A percentile compares a stretch with the other conserved stretches of the same genome.
phyloP scores from a whole-genome alignment of 805 yeast genomes.

The Teunomyces kruisii region DNA sequence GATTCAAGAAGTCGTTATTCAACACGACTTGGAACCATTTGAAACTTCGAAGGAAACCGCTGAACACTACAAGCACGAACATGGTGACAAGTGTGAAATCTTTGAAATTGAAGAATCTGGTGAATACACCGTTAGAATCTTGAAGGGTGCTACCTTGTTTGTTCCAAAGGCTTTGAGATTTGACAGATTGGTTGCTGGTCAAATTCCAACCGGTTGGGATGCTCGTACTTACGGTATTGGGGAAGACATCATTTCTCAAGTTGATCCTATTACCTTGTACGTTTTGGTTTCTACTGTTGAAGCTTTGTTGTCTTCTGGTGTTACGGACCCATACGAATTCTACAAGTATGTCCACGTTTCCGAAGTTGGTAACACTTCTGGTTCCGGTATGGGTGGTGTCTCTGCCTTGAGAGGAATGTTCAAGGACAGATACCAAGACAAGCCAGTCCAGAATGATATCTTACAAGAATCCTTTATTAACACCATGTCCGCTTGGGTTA shows the following conservation, averaged over 20 bases:
- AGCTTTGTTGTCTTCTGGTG: constrained; percentile 91
- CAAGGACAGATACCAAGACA: constrained; percentile 88
- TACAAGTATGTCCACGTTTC: constrained; percentile 97
- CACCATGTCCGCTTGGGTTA: constrained; percentile 99
- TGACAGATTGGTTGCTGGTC: constrained; percentile 84
- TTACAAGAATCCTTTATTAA: constrained; percentile 97
- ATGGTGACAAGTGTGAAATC: constrained; percentile 90
- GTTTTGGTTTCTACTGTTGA: constrained; percentile 94
- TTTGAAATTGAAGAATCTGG: constrained; percentile 87
- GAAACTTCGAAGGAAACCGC: constrained; percentile 96
- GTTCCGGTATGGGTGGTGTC: constrained; percentile 99
- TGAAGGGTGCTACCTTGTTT: constrained; percentile 88
- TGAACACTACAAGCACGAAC: constrained; percentile 88
- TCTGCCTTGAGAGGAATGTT: constrained; percentile 96
- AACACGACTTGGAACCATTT: constrained; percentile 94
- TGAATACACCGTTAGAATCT: constrained; percentile 84
- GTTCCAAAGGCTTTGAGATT: constrained; percentile 85
- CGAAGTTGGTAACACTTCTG: constrained; percentile 98
- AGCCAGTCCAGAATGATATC: constrained; percentile 95
- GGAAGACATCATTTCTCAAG: constrained; percentile 90
- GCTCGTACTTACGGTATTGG: constrained; percentile 93
- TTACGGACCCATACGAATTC: constrained; percentile 98
- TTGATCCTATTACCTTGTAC: constrained; percentile 91
- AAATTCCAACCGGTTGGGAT: constrained; percentile 98
- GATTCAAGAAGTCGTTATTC: constrained; percentile 93